Base-by-base conservation (phyloP, 1,284 basidiomycete genomes). In the Uromyces viciae-fabae region DNA sequence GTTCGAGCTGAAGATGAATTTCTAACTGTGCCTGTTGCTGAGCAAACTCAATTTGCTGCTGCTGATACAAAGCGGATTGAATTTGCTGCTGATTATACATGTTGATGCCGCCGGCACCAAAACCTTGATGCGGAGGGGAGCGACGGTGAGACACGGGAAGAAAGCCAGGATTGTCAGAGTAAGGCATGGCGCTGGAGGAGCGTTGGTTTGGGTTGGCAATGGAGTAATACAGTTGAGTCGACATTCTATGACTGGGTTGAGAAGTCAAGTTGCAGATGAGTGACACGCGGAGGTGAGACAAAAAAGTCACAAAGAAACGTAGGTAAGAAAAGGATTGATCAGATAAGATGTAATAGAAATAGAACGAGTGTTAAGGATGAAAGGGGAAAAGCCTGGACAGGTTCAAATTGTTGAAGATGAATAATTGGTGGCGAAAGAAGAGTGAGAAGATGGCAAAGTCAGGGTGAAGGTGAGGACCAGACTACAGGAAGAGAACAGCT, bases 41-140 rank as follows among this genome's bases (percentile, higher is more conserved):
- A 73, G 77, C 77, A 80, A 80, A 73, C 36, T 80, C 77, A 25
- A 80, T 69, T 73, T 80, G 77, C 54, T 80, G 77, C 56, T 80
- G 77, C 64, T 80, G 77, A 38, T 73, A 80, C 54, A 73, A 46
- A 46, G 77, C 77, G 40, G 69, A 42, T 80, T 80, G 77, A 60
- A 80, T 60, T 54, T 80, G 77, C 54, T 80, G 77, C 69, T 80
- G 77, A 72, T 73, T 68, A 56, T 73, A 80, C 56, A 73, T 80
- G 64, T 72, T 73, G 46, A 79, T 79, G 15, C 43, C 62, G 36
- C 46, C 68, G 73, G 68, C 36, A 54, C 54, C 69, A 73, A 62
- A 73, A 54, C 68, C 36, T 73, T 80, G 77, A 38, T 73, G 68
- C 28, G 66, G 42, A 42, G 52, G 56, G 8, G 52, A 60, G 19